Conservation (phyloP, 345 rosid genomes). For the Camelina hispida region DNA sequence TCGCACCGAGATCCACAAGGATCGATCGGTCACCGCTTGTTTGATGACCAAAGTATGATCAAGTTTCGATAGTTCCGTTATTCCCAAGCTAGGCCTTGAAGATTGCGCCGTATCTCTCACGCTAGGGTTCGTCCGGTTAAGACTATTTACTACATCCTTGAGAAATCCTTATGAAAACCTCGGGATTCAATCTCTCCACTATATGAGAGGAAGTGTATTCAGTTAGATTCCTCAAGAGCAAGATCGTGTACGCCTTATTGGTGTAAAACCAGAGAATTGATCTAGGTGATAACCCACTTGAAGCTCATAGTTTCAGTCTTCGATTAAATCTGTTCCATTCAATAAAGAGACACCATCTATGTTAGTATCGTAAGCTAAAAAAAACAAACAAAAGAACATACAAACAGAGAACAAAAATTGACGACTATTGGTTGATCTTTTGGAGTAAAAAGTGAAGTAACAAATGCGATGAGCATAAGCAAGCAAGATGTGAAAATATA, state of each 20-base stretch:
- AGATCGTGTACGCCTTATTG: conserved; percentile 53
- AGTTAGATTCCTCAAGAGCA: conserved; percentile 48
- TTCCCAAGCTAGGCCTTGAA: conserved; percentile 25
- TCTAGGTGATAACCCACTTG: too few relatives aligned
- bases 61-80: conserved; percentile 15
- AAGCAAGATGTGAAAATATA: too few relatives aligned
- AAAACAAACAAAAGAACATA: too few relatives aligned
- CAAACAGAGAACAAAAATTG: too few relatives aligned
- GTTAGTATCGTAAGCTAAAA: too few relatives aligned
- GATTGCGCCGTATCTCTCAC: conserved; percentile 16
- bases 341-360: too few relatives aligned
- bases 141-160: conserved; percentile 30
- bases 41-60: conserved; percentile 42
- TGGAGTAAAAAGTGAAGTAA: too few relatives aligned
- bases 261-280: conserved; percentile 59
- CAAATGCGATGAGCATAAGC: too few relatives aligned
- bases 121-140: conserved; percentile 23
- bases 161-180: conserved; percentile 52
- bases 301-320: too few relatives aligned
- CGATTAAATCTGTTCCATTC: too few relatives aligned
- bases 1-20: conserved; percentile 63
- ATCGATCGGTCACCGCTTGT: conserved; percentile 53
- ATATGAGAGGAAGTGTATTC: conserved; percentile 46
- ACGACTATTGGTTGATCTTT: too few relatives aligned
- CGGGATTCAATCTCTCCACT: conserved; percentile 56